Percentiles rank a stretch among this genome's conserved stretches.
Evolutionary conservation across 73 alveolate species (phyloP).

Genomic region (Tetrahymena malaccensis): DNA sequence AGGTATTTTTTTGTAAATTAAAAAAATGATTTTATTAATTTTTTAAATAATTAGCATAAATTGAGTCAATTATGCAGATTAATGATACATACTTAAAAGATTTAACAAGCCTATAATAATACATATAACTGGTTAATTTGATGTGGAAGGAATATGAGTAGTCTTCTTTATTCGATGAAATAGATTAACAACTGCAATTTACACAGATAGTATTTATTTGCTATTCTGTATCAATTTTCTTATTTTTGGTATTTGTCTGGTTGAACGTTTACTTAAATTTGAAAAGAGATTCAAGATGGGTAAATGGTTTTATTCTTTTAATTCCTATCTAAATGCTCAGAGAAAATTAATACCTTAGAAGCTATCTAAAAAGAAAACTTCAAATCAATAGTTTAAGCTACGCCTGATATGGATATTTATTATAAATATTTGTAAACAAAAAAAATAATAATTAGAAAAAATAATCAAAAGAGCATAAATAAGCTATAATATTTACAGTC

Average conservation of each 20-base stretch:
- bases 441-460: too few species aligned
- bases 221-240: not conserved
- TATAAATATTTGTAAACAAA: too few species aligned
- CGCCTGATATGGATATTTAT: not conserved
- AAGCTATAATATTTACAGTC: too few species aligned
- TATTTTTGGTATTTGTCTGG: conserved; percentile 22
- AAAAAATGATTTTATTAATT: not conserved
- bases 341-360: conserved; percentile 18
- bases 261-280: conserved; percentile 9
- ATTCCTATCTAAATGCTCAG: conserved; percentile 13
- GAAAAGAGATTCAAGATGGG: conserved; percentile 44
- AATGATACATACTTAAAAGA: not conserved
- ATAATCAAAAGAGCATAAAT: too few species aligned
- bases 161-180: not conserved
- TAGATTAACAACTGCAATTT: not conserved
- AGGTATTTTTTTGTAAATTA: not conserved
- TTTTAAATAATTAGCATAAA: not conserved
- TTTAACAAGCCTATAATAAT: not conserved
- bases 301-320: conserved; percentile 30
- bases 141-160: not conserved
- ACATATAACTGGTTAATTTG: not conserved
- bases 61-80: not conserved
- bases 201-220: not conserved
- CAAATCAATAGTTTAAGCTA: conserved; percentile 26
- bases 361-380: conserved; percentile 12